Evolutionary conservation across 805 yeast genomes (phyloP), one percentile per base, ranked within the genome.

Genomic region (Monosporozyma aerobia): DNA sequence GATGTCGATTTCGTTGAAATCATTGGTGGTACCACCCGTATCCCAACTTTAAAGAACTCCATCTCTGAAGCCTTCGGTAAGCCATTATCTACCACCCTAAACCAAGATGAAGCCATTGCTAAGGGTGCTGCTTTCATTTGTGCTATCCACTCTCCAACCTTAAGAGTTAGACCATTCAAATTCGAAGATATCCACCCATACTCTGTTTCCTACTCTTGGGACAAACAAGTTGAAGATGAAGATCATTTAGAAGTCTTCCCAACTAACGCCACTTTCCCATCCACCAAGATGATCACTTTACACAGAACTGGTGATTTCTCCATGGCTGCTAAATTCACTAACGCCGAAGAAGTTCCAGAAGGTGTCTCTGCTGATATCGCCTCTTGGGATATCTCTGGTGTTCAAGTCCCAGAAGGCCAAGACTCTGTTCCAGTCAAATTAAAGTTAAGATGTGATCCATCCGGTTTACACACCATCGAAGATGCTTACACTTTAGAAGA

Each of bases 51-150:
- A 70, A 94, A 94, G 80, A 80, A 83, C 62, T 85, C 80, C 68
- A 79, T 94, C 63, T 62, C 85, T 62, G 87, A 84, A 68, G 77
- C 87, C 59, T 89, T 94, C 70, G 87, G 87, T 71, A 87, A 87
- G 76, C 84, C 77, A 64, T 78, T 94, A 69, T 87, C 97, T 43
- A 86, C 87, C 78, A 95, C 98, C 63, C 82, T 95, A 75, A 94
- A 94, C 81, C 97, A 90, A 77, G 99, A 94, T 70, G 99, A 94
- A 80, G 97, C 99, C 58, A 86, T 92, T 70, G 98, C 99, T 53
- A 88, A 92, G 74, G 99, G 99, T 78, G 95, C 96, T 65, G 97
- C 99, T 48, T 94, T 94, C 75, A 87, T 94, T 67, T 94, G 99
- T 74, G 99, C 99, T 62, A 87, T 90, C 77, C 98, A 90, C 79